A percentile compares a stretch with the other conserved stretches of the same genome.
phyloP scores from a whole-genome alignment of 2,329 filamentous ascomycete species.

The Diplocarpon mali region DNA sequence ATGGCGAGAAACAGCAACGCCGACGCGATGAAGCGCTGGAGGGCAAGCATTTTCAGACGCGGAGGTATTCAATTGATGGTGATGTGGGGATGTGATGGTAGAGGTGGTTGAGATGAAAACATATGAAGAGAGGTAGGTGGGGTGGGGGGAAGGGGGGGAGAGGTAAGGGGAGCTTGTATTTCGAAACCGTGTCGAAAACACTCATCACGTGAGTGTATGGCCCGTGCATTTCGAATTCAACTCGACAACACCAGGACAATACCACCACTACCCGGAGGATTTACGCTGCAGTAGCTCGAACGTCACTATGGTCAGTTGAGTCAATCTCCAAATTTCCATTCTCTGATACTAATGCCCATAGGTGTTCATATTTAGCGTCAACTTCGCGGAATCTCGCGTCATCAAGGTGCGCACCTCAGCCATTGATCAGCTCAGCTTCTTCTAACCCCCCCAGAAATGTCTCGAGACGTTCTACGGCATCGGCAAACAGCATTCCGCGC shows the following conservation, averaged over 20 bases:
- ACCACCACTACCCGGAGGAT: neutral
- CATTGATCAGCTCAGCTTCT: neutral
- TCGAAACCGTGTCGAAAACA: conserved; percentile 24
- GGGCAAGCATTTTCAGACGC: conserved; percentile 53
- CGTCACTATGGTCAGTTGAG: conserved; percentile 20
- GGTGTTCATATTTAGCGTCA: conserved; percentile 76
- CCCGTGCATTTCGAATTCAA: conserved; percentile 5
- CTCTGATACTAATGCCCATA: conserved; percentile 10
- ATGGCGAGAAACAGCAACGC: conserved; percentile 67
- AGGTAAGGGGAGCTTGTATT: conserved; percentile 14
- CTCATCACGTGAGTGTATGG: conserved; percentile 18
- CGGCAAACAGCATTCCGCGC: conserved; percentile 55
- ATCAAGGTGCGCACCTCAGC: conserved; percentile 53
- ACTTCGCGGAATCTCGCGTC: conserved; percentile 73
- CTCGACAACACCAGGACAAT: conserved; percentile 5
- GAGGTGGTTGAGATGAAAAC: neutral
- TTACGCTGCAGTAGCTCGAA: neutral
- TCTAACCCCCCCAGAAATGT: conserved; percentile 41
- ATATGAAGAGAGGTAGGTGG: no score
- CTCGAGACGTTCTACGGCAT: conserved; percentile 83
- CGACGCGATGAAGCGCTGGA: conserved; percentile 60
- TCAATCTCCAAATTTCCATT: neutral
- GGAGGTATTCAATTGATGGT: conserved; percentile 22
- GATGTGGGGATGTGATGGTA: neutral
- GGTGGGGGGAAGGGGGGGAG: no score